phyloP scores from a whole-genome alignment of 2,329 filamentous ascomycete species.

The Alternaria metachromatica region DNA sequence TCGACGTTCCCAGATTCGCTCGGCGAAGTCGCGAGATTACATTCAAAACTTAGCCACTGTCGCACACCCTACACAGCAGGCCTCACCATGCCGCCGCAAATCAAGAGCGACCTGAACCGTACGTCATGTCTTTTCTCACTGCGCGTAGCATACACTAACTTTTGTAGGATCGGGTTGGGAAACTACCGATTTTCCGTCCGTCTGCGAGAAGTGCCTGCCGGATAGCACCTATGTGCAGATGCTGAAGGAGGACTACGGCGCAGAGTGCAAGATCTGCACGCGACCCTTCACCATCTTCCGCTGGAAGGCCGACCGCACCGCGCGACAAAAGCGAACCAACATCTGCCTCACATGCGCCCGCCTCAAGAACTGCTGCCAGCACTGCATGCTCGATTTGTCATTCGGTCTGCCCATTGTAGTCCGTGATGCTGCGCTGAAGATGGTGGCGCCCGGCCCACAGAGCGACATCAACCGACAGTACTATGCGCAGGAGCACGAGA shows the following conservation, averaged over 20 bases:
- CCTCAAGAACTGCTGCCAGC: conserved; percentile 98
- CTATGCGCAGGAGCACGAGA: conserved; percentile 97
- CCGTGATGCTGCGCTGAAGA: conserved; percentile 94
- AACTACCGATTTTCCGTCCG: conserved; percentile 85
- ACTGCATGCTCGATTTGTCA: conserved; percentile 96
- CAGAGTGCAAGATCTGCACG: conserved; percentile 77
- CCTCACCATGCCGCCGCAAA: conserved; percentile 78
- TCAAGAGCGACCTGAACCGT: conserved; percentile 94
- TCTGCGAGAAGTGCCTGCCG: conserved; percentile 90
- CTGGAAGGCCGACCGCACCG: conserved; percentile 91
- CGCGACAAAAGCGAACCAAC: conserved; percentile 90
- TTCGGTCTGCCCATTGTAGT: conserved; percentile 96
- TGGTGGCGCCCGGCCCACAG: conserved; percentile 91
- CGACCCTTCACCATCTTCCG: conserved; percentile 94
- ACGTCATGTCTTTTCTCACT: conserved; percentile 53
- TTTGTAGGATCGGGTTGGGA: conserved; percentile 72
- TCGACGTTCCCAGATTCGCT: conserved; percentile 17
- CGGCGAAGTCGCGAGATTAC: background rate
- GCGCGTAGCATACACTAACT: background rate
- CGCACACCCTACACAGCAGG: background rate
- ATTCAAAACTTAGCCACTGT: background rate
- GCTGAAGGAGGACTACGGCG: conserved; percentile 95
- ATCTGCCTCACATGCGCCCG: conserved; percentile 97
- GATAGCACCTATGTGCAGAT: conserved; percentile 99
- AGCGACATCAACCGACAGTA: conserved; percentile 96